phyloP scores from a whole-genome alignment of 441 rosid species.

The Mallotus japonicus region DNA sequence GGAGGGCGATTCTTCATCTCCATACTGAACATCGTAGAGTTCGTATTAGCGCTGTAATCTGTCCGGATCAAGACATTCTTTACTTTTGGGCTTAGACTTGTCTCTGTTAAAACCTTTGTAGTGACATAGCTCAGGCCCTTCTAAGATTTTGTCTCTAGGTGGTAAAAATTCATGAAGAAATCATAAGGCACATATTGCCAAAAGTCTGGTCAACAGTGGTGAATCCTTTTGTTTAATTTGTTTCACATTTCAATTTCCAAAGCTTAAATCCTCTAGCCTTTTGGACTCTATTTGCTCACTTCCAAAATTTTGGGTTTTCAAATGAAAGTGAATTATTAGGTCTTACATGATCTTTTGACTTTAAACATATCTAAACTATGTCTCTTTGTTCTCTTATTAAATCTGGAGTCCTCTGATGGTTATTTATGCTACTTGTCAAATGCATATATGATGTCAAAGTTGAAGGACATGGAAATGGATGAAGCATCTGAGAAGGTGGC shows the following conservation, averaged over 20 bases:
- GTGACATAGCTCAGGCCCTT: neutral
- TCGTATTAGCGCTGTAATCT: neutral
- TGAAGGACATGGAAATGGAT: conserved; percentile 87
- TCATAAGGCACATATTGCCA: neutral
- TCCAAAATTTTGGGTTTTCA: neutral
- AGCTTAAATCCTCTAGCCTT: neutral
- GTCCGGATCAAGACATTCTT: neutral
- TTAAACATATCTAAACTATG: neutral
- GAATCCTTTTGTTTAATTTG: neutral
- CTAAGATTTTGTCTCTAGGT: neutral
- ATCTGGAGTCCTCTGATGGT: neutral
- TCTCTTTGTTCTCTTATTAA: conserved; percentile 12
- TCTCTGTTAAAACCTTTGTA: neutral
- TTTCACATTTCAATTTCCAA: neutral
- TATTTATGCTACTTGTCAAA: neutral
- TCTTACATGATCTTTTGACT: neutral
- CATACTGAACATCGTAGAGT: neutral
- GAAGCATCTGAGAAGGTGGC: conserved; percentile 89
- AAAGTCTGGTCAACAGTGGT: neutral
- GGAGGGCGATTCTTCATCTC: neutral
- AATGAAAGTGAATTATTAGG: neutral
- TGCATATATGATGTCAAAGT: conserved; percentile 35
- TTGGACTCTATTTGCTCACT: neutral
- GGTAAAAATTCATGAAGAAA: too few species aligned
- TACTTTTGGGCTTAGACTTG: neutral